Base-by-base conservation (phyloP, 371 early-diverging fungal species). In the Apophysomyces sp. region DNA sequence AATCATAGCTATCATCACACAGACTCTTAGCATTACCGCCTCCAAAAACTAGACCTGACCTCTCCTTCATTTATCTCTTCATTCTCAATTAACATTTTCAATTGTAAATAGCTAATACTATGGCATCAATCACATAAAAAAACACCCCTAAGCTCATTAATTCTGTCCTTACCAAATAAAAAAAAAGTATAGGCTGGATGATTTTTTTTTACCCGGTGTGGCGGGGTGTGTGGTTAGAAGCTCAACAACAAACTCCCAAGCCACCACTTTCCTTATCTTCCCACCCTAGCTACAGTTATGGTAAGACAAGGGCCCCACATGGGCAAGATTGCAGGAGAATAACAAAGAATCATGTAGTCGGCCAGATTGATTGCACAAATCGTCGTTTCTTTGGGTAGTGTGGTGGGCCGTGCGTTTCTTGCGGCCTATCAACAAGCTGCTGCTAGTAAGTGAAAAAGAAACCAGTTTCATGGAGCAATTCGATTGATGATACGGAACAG, bases 371-470 rank as follows among this genome's bases (percentile, higher is more conserved):
- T 96, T 63, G 89, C 93, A 37, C 95, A 97, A 76, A 85, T 98
- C 71, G 79, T 95, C 32, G 75, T 95, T 9, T 87, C 88, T 57
- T 93, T 95, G 39, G 81, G 91, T 11, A 91, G 90, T 57, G 93
- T 98, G 65, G 82, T 96, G 36, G 95, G 95, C 39, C 87, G 89
- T 70, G 98, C 98, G 26, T 94, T 96, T 73, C 85, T 93, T 66
- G 97, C 95, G 37, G 97, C 98, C 24, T 96, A 93, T 74, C 91
- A 89, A 57, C 92, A 94, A 71, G 97, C 96, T 11, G 89, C 93
- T 44, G 92, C 91, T 27, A 92, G 94, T 95, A 89, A 66, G 89
- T 84, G 28, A 12, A 44, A 5, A 8, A 21, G 11, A 44, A 18
- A 44, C 2, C 11, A 3, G 37, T 11, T 37, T 11, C 3, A 27